Percentiles rank a stretch among this genome's conserved stretches.
phyloP scores from a whole-genome alignment of 495 filamentous ascomycete genomes.

The Penicillium flavigenum region DNA sequence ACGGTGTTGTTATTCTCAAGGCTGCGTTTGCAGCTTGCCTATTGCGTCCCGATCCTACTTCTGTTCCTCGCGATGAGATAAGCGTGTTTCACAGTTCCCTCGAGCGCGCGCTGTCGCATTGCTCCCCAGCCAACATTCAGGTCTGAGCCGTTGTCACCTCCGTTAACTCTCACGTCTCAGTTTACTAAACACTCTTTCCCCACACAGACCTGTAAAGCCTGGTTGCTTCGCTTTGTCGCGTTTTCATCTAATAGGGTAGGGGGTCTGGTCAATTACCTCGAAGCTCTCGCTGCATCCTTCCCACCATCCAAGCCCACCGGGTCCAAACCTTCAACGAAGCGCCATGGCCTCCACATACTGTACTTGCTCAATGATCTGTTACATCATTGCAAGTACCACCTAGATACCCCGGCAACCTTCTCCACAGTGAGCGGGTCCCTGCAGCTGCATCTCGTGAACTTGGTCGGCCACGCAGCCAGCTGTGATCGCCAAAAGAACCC shows the following conservation, averaged over 20 bases:
- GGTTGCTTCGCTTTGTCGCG: conserved; percentile 71
- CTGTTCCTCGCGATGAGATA: conserved; percentile 71
- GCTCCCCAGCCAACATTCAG: conserved; percentile 86
- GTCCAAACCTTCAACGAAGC: conserved; percentile 55
- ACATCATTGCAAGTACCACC: conserved; percentile 70
- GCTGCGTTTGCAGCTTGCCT: conserved; percentile 74
- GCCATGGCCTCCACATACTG: conserved; percentile 72
- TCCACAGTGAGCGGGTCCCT: conserved; percentile 58
- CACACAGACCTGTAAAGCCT: conserved; percentile 80
- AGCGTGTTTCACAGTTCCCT: conserved; percentile 66
- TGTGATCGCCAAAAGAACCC: conserved; percentile 57
- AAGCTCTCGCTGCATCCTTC: conserved; percentile 64
- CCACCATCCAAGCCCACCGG: conserved; percentile 24
- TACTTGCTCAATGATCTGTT: conserved; percentile 83
- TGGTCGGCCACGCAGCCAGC: conserved; percentile 62
- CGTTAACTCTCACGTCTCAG: conserved; percentile 21
- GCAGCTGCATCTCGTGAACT: conserved; percentile 57
- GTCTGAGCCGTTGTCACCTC: conserved; percentile 65
- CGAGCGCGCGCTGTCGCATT: conserved; percentile 66
- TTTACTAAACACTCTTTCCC: conserved; percentile 48
- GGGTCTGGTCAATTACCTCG: conserved; percentile 74
- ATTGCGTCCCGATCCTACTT: conserved; percentile 70
- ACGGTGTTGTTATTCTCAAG: conserved; percentile 69
- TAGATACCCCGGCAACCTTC: conserved; percentile 40
- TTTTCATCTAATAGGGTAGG: conserved; percentile 64